Conservation (phyloP, 768 basidiomycete species). For the Suillus discolor region DNA sequence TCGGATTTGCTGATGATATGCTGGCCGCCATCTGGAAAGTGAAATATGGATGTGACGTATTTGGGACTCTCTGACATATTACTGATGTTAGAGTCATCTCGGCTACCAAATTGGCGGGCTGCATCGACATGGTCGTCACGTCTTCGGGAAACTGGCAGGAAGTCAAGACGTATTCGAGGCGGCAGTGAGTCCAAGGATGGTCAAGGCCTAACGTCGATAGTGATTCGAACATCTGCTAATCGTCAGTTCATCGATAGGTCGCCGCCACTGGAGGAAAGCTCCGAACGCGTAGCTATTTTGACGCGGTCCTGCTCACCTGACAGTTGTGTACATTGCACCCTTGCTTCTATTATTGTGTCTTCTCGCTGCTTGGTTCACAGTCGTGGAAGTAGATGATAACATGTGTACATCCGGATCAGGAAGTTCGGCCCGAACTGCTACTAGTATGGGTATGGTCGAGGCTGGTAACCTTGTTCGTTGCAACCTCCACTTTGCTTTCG, state of each 20-base stretch:
- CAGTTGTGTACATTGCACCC: neutral
- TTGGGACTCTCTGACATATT: neutral
- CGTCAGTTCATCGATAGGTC: neutral
- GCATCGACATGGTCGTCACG: neutral
- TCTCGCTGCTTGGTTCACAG: neutral
- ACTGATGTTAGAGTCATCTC: neutral
- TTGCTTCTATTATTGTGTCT: neutral
- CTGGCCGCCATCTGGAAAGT: neutral
- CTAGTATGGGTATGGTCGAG: too few species aligned
- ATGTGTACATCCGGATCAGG: neutral
- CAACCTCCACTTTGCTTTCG: neutral
- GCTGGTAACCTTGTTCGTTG: neutral
- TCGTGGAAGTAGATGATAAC: neutral
- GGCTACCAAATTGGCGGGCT: neutral
- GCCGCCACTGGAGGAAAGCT: neutral
- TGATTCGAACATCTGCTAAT: neutral
- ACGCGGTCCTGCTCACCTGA: neutral
- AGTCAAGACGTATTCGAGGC: neutral
- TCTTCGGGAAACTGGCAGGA: neutral
- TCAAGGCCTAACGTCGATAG: neutral
- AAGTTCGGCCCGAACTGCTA: neutral
- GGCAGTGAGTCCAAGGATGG: too few species aligned
- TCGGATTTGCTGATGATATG: neutral
- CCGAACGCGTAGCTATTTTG: neutral
- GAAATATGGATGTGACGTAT: neutral